Conservation (phyloP, 228 moss, liverwort and hornwort species). For the Sphagnum magellanicum region DNA sequence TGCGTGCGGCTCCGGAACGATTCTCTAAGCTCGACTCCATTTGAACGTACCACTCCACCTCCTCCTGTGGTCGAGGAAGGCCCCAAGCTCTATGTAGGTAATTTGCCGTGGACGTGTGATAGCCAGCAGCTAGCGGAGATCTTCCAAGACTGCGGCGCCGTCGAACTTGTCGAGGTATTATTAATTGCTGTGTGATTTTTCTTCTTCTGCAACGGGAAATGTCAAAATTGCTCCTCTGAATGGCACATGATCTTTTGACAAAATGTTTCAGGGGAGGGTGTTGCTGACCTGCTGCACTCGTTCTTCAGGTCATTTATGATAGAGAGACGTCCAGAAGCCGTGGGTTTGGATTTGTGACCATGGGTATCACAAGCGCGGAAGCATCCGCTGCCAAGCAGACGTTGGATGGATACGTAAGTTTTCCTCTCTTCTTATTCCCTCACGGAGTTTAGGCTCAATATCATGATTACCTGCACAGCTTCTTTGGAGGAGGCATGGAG, state of each 20-base stretch:
- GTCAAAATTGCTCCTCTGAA: background rate
- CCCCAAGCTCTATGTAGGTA: slow-evolving; percentile 74
- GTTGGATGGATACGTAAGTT: slow-evolving; percentile 49
- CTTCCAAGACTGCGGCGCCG: slow-evolving; percentile 45
- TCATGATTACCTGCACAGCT: background rate
- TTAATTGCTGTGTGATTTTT: background rate
- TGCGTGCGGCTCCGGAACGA: no score
- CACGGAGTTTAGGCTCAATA: background rate
- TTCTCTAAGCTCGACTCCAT: no score
- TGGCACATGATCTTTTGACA: background rate
- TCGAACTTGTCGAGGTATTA: slow-evolving; percentile 73
- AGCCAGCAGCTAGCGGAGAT: slow-evolving; percentile 66
- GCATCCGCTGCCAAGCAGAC: slow-evolving; percentile 54
- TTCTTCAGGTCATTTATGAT: slow-evolving; percentile 62
- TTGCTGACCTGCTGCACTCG: background rate
- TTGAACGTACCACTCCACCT: background rate
- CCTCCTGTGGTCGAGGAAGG: slow-evolving; percentile 17
- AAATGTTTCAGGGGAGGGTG: background rate
- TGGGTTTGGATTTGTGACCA: slow-evolving; percentile 83
- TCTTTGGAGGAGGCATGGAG: background rate
- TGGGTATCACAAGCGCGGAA: slow-evolving; percentile 44
- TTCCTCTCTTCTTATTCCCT: background rate
- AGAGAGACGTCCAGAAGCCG: slow-evolving; percentile 57
- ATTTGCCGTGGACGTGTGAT: slow-evolving; percentile 72
- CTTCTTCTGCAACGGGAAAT: background rate